phyloP scores from a whole-genome alignment of 192 early-diverging fungal species.

The Chytriomyces sp. region DNA sequence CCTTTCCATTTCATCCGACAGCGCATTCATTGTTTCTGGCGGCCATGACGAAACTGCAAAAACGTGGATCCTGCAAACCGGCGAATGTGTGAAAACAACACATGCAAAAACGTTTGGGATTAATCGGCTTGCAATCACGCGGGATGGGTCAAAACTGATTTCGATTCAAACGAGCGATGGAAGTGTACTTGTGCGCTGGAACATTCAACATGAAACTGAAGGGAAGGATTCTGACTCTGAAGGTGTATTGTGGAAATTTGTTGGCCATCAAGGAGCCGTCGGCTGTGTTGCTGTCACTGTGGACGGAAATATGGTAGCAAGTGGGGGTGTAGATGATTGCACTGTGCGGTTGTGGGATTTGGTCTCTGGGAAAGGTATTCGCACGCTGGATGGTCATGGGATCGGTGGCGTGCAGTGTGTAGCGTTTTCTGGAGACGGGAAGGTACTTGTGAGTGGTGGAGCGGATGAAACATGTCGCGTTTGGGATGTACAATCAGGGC shows the following conservation, averaged over 20 bases:
- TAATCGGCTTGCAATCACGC: slow-evolving; percentile 16
- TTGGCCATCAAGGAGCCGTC: slow-evolving; percentile 12
- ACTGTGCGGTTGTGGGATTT: slow-evolving; percentile 34
- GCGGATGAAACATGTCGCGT: slow-evolving; percentile 26
- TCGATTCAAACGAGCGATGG: not conserved
- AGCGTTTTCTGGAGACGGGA: slow-evolving; percentile 18
- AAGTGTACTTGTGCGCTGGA: not conserved
- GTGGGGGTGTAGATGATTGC: slow-evolving; percentile 22
- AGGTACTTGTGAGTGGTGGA: slow-evolving; percentile 22
- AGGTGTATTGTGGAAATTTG: slow-evolving; percentile 1
- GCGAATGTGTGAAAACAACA: slow-evolving; percentile 16
- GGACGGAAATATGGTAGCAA: slow-evolving; percentile 20
- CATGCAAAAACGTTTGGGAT: slow-evolving; percentile 28
- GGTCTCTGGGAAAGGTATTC: slow-evolving; percentile 21
- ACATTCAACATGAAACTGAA: not conserved
- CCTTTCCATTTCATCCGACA: slow-evolving; percentile 18
- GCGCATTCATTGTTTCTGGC: slow-evolving; percentile 22
- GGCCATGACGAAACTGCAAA: slow-evolving; percentile 23
- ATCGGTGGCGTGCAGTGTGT: slow-evolving; percentile 25
- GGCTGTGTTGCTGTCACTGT: slow-evolving; percentile 7
- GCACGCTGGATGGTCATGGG: slow-evolving; percentile 40
- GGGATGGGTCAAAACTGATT: slow-evolving; percentile 17
- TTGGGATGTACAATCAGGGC: slow-evolving; percentile 34
- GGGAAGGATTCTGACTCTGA: not conserved
- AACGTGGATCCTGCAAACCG: slow-evolving; percentile 23